Evolutionary conservation across 2,329 filamentous ascomycete genomes (phyloP), one percentile per base, ranked within the genome.

Genomic region (Fonsecaea pedrosoi): DNA sequence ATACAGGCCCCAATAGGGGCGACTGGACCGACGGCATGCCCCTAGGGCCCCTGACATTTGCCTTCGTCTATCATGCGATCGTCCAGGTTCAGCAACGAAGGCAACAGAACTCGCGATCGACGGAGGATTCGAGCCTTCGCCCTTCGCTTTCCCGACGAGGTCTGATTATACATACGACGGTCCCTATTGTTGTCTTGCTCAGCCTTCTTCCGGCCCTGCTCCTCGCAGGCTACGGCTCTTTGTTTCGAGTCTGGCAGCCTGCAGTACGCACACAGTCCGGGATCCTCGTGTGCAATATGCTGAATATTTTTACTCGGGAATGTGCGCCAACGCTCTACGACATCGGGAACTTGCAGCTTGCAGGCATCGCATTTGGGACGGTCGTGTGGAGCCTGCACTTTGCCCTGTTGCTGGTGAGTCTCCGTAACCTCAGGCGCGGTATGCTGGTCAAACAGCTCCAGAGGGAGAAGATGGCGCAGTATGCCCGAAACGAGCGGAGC

Each of bases 21-120:
- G 74, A 73, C 64, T 77, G 75, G 76, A 75, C 76, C 48, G 75
- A 77, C 66, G 73, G 71, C 35, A 66, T 77, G 55, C 69, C 74
- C 4, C 70, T 77, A 59, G 70, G 70, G 6, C 73, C 74, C 40
- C 73, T 77, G 67, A 25, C 45, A 25, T 55, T 71, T 42, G 59
- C 70, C 7, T 58, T 72, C 32, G 18, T 69, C 40, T 69, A 66
- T 45, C 70, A 66, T 53, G 42, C 59, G n/a, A 45, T 37, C 32
- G 58, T 65, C 48, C 60, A 71, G 12, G 48, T 67, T 40, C 62
- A 65, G 25, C 53, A n/a, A 32, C 54, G 53, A 37, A 50, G 63
- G 8, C 61, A 59, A 50, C 54, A 57, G 45, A 32, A 42, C 42
- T 25, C 10, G n/a, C 50, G 58, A 58, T 54, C 67, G 13, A 13